Conservation (phyloP, 257 asterid species). For the Echites panduratus region DNA sequence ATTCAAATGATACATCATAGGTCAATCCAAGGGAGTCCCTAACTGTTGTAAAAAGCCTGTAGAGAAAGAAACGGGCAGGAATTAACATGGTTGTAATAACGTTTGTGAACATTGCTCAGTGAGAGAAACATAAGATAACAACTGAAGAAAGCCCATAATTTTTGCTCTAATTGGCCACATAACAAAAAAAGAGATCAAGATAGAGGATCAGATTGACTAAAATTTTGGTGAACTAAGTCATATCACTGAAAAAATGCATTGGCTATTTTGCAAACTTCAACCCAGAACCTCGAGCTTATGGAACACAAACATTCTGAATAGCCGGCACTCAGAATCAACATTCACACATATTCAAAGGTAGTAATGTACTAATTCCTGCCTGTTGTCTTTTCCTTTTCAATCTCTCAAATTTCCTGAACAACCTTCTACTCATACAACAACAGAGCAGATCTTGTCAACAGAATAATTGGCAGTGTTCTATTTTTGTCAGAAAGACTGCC, state of each 20-base stretch:
- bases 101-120: background rate
- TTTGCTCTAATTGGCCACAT: background rate
- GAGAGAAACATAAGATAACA: background rate
- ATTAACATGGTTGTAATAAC: background rate
- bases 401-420: background rate
- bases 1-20: constrained; percentile 93
- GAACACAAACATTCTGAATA: background rate
- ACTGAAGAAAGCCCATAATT: background rate
- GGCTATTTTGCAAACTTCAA: background rate
- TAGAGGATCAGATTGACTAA: background rate
- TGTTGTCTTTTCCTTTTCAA: background rate
- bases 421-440: background rate
- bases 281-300: background rate
- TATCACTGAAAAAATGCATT: background rate
- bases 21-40: constrained; percentile 99
- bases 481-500: background rate
- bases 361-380: background rate
- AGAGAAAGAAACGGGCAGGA: constrained; percentile 13
- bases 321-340: background rate
- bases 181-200: background rate
- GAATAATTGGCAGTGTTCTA: background rate
- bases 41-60: constrained; percentile 94
- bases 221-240: background rate
- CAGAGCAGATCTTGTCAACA: background rate
- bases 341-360: background rate